Evolutionary conservation across 768 basidiomycete species (phyloP), one percentile per base, ranked within the genome.

Genomic region (Russula dissimulans): DNA sequence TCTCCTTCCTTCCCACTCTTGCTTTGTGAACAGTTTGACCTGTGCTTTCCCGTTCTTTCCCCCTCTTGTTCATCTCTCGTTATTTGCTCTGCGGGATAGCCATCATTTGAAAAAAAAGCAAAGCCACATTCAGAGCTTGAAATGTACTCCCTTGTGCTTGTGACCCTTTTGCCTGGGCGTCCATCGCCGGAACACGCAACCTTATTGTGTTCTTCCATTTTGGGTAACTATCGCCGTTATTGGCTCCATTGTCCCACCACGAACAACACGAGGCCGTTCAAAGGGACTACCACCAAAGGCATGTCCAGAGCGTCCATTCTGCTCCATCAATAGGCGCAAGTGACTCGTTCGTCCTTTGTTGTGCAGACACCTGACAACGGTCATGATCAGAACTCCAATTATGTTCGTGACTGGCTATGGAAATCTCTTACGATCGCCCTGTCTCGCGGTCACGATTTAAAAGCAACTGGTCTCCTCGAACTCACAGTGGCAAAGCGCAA

Each of bases 151-250:
- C 14, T 41, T 41, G 36, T 38, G 36, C 5, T 46, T n/a, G 31
- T 43, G 32, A 48, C 34, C 12, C 32, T 29, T 18, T 29, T 22
- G 41, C 14, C 14, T 34, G 48, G 17, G 49, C 39, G 48, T 15
- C 26, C 10, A 17, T 14, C 4, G 10, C 22, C 45, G 36, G 54
- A 26, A 12, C 48, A 12, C 18, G 17, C 26, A 38, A 32, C 26
- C 43, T 44, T 56, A 61, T 61, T 61, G 60, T 61, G 60, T 61
- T 46, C 34, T 61, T 56, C 49, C 39, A n/a, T 32, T 56, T 61
- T 46, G 22, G 60, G 49, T 26, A 51, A 22, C 29, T 39, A 9
- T 15, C 42, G 22, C 22, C 22, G 22, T 26, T 26, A 26, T 26
- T 26, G 5, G 50, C 9, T 31, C 49, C 32, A 51, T 43, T 43